Percentiles rank a stretch among this genome's conserved stretches.
Conservation (phyloP, 2,329 filamentous ascomycete species). For the Colletotrichum sp. region DNA sequence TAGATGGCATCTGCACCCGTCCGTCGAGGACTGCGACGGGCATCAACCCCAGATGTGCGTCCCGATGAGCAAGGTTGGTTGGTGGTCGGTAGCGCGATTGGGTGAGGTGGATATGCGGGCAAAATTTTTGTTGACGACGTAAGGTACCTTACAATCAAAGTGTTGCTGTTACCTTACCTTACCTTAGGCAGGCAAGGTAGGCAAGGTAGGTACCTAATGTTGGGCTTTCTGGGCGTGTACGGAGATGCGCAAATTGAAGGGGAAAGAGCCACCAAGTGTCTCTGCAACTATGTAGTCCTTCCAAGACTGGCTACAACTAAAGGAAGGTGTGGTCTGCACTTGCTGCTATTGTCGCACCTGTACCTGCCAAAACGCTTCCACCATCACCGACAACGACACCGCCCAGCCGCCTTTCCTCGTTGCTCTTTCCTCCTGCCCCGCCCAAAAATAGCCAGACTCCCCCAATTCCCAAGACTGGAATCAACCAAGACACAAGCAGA, state of each 20-base stretch:
- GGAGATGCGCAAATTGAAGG: neutral
- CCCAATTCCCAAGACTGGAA: neutral
- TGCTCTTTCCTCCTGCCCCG: neutral
- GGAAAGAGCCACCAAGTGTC: neutral
- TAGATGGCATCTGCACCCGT: conserved; percentile 19
- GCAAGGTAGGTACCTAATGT: neutral
- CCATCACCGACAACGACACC: neutral
- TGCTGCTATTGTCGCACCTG: neutral
- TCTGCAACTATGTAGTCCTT: neutral
- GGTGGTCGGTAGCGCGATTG: neutral
- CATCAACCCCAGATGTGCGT: conserved; percentile 12
- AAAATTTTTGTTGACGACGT: neutral
- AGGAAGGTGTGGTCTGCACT: neutral
- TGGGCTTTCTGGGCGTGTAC: neutral
- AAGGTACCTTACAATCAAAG: neutral
- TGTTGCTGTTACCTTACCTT: neutral
- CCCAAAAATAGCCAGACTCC: conserved; percentile 1
- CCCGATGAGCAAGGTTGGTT: neutral
- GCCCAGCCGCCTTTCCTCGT: neutral
- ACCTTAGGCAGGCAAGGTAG: neutral
- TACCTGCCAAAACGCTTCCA: neutral
- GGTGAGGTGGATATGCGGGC: neutral
- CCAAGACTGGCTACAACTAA: neutral
- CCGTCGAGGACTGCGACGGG: neutral
- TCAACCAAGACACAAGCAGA: conserved; percentile 12